A percentile compares a stretch with the other conserved stretches of the same genome.
Conservation (phyloP, 352 stramenopile species). For the Globisporangium canariense region DNA sequence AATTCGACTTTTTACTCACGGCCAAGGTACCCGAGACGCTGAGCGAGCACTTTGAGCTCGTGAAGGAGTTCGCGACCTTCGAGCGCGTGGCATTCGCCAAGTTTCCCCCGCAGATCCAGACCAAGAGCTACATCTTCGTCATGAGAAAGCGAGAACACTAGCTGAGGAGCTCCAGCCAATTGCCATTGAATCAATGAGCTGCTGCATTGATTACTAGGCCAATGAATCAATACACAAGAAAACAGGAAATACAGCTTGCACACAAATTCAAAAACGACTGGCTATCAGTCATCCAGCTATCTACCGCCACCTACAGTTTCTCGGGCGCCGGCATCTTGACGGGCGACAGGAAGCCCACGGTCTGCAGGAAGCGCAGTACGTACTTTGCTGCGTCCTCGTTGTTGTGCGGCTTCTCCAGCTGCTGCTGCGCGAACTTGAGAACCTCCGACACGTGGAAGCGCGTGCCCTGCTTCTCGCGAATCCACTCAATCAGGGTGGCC, state of each 20-base stretch:
- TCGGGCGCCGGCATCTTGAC: slow-evolving; percentile 23
- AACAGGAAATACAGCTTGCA: neutral
- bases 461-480: slow-evolving; percentile 24
- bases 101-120: slow-evolving; percentile 44
- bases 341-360: slow-evolving; percentile 40
- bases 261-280: neutral
- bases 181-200: neutral
- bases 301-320: neutral
- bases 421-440: slow-evolving; percentile 4
- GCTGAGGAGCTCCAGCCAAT: slow-evolving; percentile 1
- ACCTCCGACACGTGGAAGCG: slow-evolving; percentile 7
- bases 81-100: slow-evolving; percentile 30
- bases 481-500: slow-evolving; percentile 49
- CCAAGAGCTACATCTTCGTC: slow-evolving; percentile 47
- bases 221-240: neutral
- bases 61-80: slow-evolving; percentile 50
- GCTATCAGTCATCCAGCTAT: neutral
- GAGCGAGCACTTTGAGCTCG: slow-evolving; percentile 38
- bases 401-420: slow-evolving; percentile 3
- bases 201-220: neutral
- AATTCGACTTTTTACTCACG: slow-evolving; percentile 71
- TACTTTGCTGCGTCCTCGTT: slow-evolving; percentile 29
- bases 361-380: slow-evolving; percentile 53
- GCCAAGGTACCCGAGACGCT: slow-evolving; percentile 33
- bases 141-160: slow-evolving; percentile 38